Base-by-base conservation (phyloP, 2,329 filamentous ascomycete genomes). In the Acephala macrosclerotiorum region DNA sequence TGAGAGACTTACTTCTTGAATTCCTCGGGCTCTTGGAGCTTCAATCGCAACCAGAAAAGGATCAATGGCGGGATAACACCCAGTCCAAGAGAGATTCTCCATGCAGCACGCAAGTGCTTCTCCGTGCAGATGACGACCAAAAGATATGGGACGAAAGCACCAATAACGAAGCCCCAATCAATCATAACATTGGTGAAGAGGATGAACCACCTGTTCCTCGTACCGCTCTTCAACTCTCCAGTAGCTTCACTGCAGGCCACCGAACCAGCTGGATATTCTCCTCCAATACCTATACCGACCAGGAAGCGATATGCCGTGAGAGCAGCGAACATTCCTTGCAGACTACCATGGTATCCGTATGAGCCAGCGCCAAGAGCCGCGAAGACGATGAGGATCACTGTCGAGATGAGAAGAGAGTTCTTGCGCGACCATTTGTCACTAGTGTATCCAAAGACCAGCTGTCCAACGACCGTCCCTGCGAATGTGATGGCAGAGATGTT, bases 131-230 rank as follows among this genome's bases (percentile, higher is more conserved):
- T 86, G 71, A 87, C 72, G 14, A 87, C 84, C 33, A 91, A 77
- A 55, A 91, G 81, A 79, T 89, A 89, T 0, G 93, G 92, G 1
- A 96, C 88, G 67, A 97, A 87, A 0, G 92, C 89, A 9, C 92
- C 89, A 63, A 95, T 83, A 1, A 74, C 71, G 70, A 96, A 97
- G 0, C 92, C 94, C 61, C 88, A 86, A 75, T 96, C 92, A 66
- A 97, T 96, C 83, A 94, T 91, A 26, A 91, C 88, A 78, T 96
- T 96, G 56, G 92, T 97, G 78, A 96, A 96, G 70, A 97, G 83
- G 72, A 95, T 92, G 75, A 94, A 97, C 93, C 93, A 97, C 45
- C 91, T 85, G 76, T 97, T 95, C n/a, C 94, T 85, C 18, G 91
- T 90, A 12, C 94, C 94, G 18, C 80, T 78, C 77, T 93, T 93